Evolutionary conservation across 1,284 basidiomycete genomes (phyloP), one percentile per base, ranked within the genome.

Genomic region (Phlebopus sp.): DNA sequence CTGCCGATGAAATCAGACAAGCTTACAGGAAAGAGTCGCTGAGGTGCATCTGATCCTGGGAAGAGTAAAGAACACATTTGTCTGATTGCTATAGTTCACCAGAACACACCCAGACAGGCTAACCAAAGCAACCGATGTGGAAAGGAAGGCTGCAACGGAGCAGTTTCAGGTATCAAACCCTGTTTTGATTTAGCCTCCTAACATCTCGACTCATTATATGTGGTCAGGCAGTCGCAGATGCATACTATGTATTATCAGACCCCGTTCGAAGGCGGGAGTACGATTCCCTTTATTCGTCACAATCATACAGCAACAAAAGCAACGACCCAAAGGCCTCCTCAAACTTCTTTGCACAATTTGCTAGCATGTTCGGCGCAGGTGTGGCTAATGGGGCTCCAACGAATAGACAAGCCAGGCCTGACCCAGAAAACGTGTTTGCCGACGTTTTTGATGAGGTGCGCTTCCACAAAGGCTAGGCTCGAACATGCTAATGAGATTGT

Each of bases 181-280:
- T 21, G 29, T 8, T 40, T 8, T 40, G 35, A 17, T n/a, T 38
- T 30, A 30, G 34, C 48, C 40, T 18, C 25, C 19, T 32, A 32
- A 19, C 31, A 31, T 19, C 31, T 10, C 37, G 37, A 31, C 15
- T 17, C 21, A 42, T 14, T 10, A 30, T 48, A 37, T 9, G 31
- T 31, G 10, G 25, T 37, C 62, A 92, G 88, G 84, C 85, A 11
- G 86, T 97, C 51, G 92, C 95, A 42, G 94, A 98, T 70, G 95
- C 95, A 9, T 97, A 97, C 73, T 98, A 94, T 66, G 90, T 97
- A 7, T 81, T 98, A 21, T 95, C 91, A 1, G 92, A 97, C 68
- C 68, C 82, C 2, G 74, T 82, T 36, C 76, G 93, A 44, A 79
- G 89, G 46, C 73, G 66, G 56, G 94, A 97, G 69, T 97, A 97